A percentile compares a stretch with the other conserved stretches of the same genome.
Evolutionary conservation across 2,329 filamentous ascomycete species (phyloP).

Genomic region (Penicillium sp.): DNA sequence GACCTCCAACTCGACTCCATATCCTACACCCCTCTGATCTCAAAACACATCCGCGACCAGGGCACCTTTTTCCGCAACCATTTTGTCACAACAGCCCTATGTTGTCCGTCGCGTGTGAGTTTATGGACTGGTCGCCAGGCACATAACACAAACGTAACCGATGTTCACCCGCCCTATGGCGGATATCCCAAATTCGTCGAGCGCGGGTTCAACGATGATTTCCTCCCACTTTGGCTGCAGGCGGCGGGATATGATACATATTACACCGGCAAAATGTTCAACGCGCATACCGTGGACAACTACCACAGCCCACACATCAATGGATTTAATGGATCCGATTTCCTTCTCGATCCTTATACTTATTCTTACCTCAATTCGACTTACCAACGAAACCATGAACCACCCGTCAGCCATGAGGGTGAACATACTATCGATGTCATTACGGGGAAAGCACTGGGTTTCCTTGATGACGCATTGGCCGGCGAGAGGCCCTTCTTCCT

Average conservation of each 20-base stretch:
- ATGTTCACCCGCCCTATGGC: conserved; percentile 54
- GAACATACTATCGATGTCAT: conserved; percentile 61
- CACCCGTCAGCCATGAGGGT: conserved; percentile 56
- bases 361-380: conserved; percentile 68
- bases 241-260: conserved; percentile 54
- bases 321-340: conserved; percentile 45
- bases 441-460: conserved; percentile 57
- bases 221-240: conserved; percentile 55
- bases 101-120: conserved; percentile 66
- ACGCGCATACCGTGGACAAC: conserved; percentile 51
- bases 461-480: conserved; percentile 61
- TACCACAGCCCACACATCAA: conserved; percentile 45
- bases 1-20: conserved; percentile 63
- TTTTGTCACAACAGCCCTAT: conserved; percentile 66
- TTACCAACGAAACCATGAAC: conserved; percentile 60
- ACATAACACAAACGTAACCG: conserved; percentile 71
- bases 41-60: conserved; percentile 57
- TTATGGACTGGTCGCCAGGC: conserved; percentile 66
- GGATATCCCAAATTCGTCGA: conserved; percentile 54
- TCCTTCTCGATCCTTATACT: conserved; percentile 52
- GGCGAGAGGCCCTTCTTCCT: conserved; percentile 65
- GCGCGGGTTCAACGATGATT: conserved; percentile 52
- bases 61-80: conserved; percentile 63
- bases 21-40: conserved; percentile 59
- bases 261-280: conserved; percentile 59